phyloP scores from a whole-genome alignment of 192 early-diverging fungal genomes.

The Linnemannia hyalina region DNA sequence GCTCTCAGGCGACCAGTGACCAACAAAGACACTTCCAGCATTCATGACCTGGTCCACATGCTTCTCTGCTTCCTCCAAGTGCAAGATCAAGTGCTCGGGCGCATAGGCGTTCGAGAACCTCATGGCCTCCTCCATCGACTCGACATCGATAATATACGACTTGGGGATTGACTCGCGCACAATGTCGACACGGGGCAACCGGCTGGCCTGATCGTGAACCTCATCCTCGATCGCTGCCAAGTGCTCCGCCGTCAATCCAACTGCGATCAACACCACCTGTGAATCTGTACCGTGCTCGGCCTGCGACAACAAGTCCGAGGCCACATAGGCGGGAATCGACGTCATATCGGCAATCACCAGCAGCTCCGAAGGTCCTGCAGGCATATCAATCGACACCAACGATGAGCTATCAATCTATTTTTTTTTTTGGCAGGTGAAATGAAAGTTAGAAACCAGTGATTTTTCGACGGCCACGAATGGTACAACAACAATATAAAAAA shows the following conservation, averaged over 20 bases:
- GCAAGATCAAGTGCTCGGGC: slow-evolving; percentile 98
- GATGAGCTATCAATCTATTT: slow-evolving; percentile 90
- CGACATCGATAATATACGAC: slow-evolving; percentile 81
- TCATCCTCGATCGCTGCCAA: slow-evolving; percentile 83
- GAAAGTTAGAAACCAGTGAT: neutral
- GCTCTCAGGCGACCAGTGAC: slow-evolving; percentile 94
- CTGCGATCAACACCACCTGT: slow-evolving; percentile 95
- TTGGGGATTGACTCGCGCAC: slow-evolving; percentile 90
- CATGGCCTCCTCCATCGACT: slow-evolving; percentile 82
- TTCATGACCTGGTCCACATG: slow-evolving; percentile 79
- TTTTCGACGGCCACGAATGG: neutral
- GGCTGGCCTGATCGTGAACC: slow-evolving; percentile 85
- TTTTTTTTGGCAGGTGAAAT: slow-evolving; percentile 7
- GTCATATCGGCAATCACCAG: slow-evolving; percentile 95
- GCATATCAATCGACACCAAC: slow-evolving; percentile 98
- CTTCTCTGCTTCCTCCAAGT: slow-evolving; percentile 81
- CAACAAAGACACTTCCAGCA: slow-evolving; percentile 98
- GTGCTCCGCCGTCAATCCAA: slow-evolving; percentile 75
- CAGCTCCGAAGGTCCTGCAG: slow-evolving; percentile 99
- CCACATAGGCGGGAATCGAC: slow-evolving; percentile 91
- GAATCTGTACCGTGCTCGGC: slow-evolving; percentile 98
- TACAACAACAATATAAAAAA: neutral
- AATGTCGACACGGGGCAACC: slow-evolving; percentile 90
- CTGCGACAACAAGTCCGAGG: slow-evolving; percentile 95
- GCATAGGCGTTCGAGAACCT: slow-evolving; percentile 96